Evolutionary conservation across 2,329 filamentous ascomycete genomes (phyloP).

Genomic region (Fusarium irregulare): DNA sequence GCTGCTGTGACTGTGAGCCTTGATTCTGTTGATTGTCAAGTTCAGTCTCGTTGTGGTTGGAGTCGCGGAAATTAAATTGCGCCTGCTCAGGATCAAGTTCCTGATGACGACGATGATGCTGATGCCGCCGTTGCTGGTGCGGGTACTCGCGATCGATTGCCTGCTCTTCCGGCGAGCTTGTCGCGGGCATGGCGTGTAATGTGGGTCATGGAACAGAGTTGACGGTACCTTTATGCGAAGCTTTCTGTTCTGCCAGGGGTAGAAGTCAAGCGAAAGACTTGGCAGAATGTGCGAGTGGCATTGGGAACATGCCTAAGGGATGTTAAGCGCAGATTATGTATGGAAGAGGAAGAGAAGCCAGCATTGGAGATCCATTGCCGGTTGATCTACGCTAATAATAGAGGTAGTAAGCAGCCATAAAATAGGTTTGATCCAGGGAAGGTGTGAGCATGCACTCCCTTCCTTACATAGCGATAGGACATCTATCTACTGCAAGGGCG

Average conservation of each 20-base stretch:
- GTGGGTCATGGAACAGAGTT: constrained; percentile 44
- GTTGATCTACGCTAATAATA: constrained; percentile 1
- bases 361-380: background rate
- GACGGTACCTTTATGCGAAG: constrained; percentile 31
- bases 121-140: constrained; percentile 24
- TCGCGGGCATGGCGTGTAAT: constrained; percentile 41
- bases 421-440: background rate
- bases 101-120: constrained; percentile 30
- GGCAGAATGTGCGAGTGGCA: constrained; percentile 14
- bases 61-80: background rate
- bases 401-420: background rate
- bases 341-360: constrained; percentile 5
- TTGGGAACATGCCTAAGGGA: background rate
- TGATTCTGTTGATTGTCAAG: constrained; percentile 20
- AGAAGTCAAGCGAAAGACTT: constrained; percentile 33
- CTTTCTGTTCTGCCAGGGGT: constrained; percentile 21
- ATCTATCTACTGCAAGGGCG: constrained; percentile 7
- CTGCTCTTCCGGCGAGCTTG: constrained; percentile 41
- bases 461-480: background rate
- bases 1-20: constrained; percentile 30
- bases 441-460: constrained; percentile 15
- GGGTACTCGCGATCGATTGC: constrained; percentile 38
- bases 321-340: background rate
- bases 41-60: constrained; percentile 22
- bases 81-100: constrained; percentile 29